Percentiles rank a stretch among this genome's conserved stretches.
These are phyloP conservation scores for Petunia secreta DNA, from an alignment of 257 asterid species.

Conservation along the genomic window DNA sequence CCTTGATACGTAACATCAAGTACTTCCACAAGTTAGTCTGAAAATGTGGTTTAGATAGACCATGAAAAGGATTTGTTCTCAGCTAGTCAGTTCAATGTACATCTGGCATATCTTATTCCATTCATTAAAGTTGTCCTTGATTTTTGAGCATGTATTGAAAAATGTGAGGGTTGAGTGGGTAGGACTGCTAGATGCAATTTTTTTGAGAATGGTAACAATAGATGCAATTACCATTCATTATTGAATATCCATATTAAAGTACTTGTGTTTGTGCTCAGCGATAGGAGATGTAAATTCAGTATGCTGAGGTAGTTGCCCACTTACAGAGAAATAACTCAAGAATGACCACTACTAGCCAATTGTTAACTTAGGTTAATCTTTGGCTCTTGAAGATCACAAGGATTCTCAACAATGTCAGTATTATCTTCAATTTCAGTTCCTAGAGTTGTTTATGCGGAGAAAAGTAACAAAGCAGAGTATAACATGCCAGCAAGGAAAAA, in stretches of 20 bases:
- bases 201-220: too few relatives aligned
- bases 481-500: neutral
- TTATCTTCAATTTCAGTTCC: neutral
- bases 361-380: neutral
- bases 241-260: neutral
- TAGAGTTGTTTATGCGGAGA: neutral
- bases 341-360: neutral
- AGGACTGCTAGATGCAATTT: too few relatives aligned
- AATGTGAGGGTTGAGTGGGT: too few relatives aligned
- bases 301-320: neutral
- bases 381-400: neutral
- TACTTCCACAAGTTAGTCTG: neutral
- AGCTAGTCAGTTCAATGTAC: neutral
- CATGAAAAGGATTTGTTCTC: conserved; percentile 7
- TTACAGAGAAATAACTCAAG: neutral
- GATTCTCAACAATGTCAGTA: neutral
- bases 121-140: conserved; percentile 19
- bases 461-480: neutral
- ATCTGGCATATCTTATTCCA: conserved; percentile 19
- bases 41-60: neutral
- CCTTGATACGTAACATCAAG: neutral
- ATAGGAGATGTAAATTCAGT: neutral
- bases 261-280: neutral
- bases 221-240: conserved; percentile 13
- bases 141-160: conserved; percentile 21